These are phyloP conservation scores for Adansonia digitata DNA, from an alignment of 345 rosid species.

Conservation along the genomic window DNA sequence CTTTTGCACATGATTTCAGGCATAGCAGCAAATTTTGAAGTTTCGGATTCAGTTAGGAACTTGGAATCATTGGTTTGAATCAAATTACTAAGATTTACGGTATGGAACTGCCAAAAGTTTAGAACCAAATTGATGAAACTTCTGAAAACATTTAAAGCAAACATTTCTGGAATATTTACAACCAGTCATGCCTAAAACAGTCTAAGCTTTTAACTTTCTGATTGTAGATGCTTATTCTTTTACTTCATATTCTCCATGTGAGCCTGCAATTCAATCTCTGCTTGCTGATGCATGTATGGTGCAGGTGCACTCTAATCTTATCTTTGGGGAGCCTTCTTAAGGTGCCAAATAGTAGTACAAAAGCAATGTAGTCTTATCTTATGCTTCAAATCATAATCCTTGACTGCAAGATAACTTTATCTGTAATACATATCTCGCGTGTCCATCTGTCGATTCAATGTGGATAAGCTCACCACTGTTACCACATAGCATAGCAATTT, in stretches of 20 bases:
- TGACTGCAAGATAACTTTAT: conserved; percentile 2
- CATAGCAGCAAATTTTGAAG: neutral
- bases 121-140: conserved; percentile 4
- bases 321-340: neutral
- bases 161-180: neutral
- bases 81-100: conserved; percentile 1
- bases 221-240: conserved; percentile 34
- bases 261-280: conserved; percentile 5
- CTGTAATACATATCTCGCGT: neutral
- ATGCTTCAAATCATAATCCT: conserved; percentile 11
- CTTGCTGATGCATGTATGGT: neutral
- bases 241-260: conserved; percentile 26
- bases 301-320: neutral
- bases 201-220: conserved; percentile 16
- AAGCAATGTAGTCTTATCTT: neutral
- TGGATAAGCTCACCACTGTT: neutral
- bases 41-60: neutral
- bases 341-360: neutral
- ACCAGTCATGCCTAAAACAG: conserved; percentile 8
- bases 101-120: neutral
- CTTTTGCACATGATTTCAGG: neutral
- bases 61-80: conserved; percentile 2
- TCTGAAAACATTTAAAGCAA: neutral
- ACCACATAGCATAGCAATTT: conserved; percentile 7
- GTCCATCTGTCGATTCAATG: neutral